A percentile compares a stretch with the other conserved stretches of the same genome.
Evolutionary conservation across 768 basidiomycete genomes (phyloP).

Genomic region (Suillus subluteus): DNA sequence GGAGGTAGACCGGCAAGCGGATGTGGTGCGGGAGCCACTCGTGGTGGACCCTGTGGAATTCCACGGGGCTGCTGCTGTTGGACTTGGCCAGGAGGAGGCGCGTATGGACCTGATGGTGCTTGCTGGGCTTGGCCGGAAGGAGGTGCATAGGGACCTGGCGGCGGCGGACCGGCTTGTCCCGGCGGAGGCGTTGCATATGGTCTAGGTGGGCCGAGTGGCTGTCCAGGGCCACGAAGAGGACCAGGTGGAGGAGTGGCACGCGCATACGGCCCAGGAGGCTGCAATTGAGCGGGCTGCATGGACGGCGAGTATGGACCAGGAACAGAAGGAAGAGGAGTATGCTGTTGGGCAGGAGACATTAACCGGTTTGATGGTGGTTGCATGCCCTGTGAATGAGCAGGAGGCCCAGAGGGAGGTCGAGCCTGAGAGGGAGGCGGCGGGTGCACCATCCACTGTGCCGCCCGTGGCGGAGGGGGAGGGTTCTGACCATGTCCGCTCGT

Average conservation of each 20-base stretch:
- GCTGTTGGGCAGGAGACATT: constrained; percentile 51
- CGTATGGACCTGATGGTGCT: constrained; percentile 33
- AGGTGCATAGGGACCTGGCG: constrained; percentile 29
- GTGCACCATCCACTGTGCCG: constrained; percentile 38
- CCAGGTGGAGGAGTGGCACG: constrained; percentile 48
- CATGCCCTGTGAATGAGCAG: constrained; percentile 34
- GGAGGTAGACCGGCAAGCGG: constrained; percentile 30
- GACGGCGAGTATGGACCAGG: constrained; percentile 36
- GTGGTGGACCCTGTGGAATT: constrained; percentile 30
- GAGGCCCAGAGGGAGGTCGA: constrained; percentile 35
- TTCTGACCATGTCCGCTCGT: constrained; percentile 33
- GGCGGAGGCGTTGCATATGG: constrained; percentile 27
- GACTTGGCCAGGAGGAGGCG: constrained; percentile 30
- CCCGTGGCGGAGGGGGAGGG: constrained; percentile 57
- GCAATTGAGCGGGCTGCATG: constrained; percentile 30
- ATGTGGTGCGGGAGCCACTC: constrained; percentile 32
- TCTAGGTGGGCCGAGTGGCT: constrained; percentile 33
- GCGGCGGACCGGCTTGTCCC: constrained; percentile 18
- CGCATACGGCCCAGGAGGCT: constrained; percentile 38
- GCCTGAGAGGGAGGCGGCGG: constrained; percentile 40
- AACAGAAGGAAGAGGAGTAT: constrained; percentile 40
- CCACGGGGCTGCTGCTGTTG: constrained; percentile 33
- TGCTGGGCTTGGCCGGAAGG: constrained; percentile 20
- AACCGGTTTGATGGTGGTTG: constrained; percentile 47
- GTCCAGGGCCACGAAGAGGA: constrained; percentile 29